Base-by-base conservation (phyloP, 495 filamentous ascomycete species). In the Hypoxylon perforatum region DNA sequence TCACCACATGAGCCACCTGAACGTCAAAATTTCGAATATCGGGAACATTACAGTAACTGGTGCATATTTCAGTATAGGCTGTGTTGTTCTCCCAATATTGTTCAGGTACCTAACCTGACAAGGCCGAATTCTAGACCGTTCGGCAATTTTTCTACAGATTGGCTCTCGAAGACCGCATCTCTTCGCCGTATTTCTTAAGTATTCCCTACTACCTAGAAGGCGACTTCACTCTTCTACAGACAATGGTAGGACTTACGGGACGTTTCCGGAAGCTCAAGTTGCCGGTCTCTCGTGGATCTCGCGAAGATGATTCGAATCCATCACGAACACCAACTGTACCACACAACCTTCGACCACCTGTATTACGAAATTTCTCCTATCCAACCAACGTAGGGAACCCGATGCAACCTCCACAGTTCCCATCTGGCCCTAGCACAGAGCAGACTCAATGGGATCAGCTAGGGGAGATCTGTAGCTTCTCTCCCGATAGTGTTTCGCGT, bases 341-440 rank as follows among this genome's bases (percentile, higher is more conserved):
- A 19, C 62, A 21, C 25, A 19, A 28, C 8, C 17, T 52, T 18
- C 55, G 47, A 9, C 63, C 70, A 10, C 73, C 73, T 7, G 61
- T 75, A 9, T 19, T 73, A 30, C 57, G 73, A 30, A 75, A 75
- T 44, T 75, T 75, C 57, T 75, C 73, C 15, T 75, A 75, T 44
- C 73, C 73, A 21, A 64, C 50, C 15, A 62, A 71, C 47, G 51
- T 73, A 28, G 52, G 49, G 15, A 64, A 30, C 2, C 49, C 18
- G 19, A 47, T 45, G 4, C 52, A 48, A 9, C 35, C 54, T 7
- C 58, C 50, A n/a, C 19, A 33, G 6, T 59, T 44, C 33, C 63
- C 57, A n/a, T 41, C 54, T 3, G 17, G 21, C 1, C 42, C 33
- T 30, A 30, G 11, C 22, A 23, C 51, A n/a, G 42, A 21, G 4